phyloP scores from a whole-genome alignment of 2,329 filamentous ascomycete species.

The Fusarium siculi region DNA sequence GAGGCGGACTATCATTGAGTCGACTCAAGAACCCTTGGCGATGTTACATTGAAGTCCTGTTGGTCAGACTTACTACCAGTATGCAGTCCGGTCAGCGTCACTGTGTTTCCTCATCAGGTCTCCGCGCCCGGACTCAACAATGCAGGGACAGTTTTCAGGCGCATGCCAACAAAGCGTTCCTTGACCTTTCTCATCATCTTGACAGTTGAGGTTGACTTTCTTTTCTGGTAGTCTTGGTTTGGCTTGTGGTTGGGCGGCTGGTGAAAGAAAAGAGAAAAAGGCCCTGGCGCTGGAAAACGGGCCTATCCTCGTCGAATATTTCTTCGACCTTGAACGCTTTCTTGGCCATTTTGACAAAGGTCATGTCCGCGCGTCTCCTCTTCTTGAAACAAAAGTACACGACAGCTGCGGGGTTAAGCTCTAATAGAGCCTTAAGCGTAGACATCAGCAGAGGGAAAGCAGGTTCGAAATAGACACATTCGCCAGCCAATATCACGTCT shows the following conservation, averaged over 20 bases:
- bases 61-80: conserved; percentile 12
- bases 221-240: conserved; percentile 24
- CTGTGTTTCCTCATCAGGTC: not conserved
- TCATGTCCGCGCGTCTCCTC: conserved; percentile 81
- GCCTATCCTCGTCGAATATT: conserved; percentile 69
- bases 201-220: conserved; percentile 29
- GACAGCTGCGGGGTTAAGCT: conserved; percentile 72
- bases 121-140: not conserved
- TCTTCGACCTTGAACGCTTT: conserved; percentile 74
- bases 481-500: conserved; percentile 89
- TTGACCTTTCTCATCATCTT: conserved; percentile 28
- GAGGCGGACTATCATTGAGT: conserved; percentile 9
- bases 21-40: conserved; percentile 13
- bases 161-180: conserved; percentile 31
- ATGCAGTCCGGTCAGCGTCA: not conserved
- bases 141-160: conserved; percentile 8
- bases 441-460: conserved; percentile 88
- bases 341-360: conserved; percentile 77
- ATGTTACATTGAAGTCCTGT: conserved; percentile 28
- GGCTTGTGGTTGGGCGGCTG: conserved; percentile 51
- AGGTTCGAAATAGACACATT: conserved; percentile 97
- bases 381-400: conserved; percentile 95
- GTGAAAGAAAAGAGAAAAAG: conserved; percentile 71
- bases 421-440: conserved; percentile 80
- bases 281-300: conserved; percentile 65